These are phyloP conservation scores for Clonostachys rosea DNA, from an alignment of 2,329 filamentous ascomycete genomes.

Conservation along the genomic window DNA sequence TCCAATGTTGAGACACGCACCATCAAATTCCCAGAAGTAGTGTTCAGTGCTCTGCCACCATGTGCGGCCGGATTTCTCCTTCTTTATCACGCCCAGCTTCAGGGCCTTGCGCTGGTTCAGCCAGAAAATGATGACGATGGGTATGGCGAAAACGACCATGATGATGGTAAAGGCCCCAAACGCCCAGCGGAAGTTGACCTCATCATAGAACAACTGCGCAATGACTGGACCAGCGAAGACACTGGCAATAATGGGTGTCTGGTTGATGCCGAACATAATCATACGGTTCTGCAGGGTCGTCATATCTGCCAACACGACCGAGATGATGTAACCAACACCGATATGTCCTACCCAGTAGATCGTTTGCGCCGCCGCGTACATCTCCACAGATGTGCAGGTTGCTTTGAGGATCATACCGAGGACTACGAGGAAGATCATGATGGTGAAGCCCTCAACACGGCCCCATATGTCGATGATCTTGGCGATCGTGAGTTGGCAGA, in stretches of 20 bases:
- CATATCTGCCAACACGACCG: conserved; percentile 26
- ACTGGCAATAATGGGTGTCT: conserved; percentile 31
- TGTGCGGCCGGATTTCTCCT: conserved; percentile 34
- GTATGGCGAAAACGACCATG: conserved; percentile 36
- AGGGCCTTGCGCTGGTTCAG: conserved; percentile 36
- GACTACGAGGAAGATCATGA: conserved; percentile 33
- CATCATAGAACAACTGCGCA: conserved; percentile 22
- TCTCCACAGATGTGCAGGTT: conserved; percentile 44
- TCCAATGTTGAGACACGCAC: conserved; percentile 11
- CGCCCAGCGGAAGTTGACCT: conserved; percentile 29
- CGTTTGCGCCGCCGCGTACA: conserved; percentile 53
- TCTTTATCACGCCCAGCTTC: conserved; percentile 34
- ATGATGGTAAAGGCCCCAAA: conserved; percentile 62
- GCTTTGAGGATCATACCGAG: conserved; percentile 57
- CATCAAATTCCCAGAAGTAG: conserved; percentile 53
- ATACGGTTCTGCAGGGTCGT: conserved; percentile 34
- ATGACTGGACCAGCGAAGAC: conserved; percentile 33
- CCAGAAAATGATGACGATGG: conserved; percentile 20
- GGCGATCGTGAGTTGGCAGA: conserved; percentile 32
- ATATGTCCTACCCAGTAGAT: conserved; percentile 54
- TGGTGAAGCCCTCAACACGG: conserved; percentile 37
- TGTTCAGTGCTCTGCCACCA: conserved; percentile 36
- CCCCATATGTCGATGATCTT: conserved; percentile 45
- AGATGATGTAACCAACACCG: conserved; percentile 25
- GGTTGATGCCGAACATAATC: conserved; percentile 28